Percentiles rank a stretch among this genome's conserved stretches.
Conservation (phyloP, 1,139 yeast species). For the Suzukiozyma palmioleophila region DNA sequence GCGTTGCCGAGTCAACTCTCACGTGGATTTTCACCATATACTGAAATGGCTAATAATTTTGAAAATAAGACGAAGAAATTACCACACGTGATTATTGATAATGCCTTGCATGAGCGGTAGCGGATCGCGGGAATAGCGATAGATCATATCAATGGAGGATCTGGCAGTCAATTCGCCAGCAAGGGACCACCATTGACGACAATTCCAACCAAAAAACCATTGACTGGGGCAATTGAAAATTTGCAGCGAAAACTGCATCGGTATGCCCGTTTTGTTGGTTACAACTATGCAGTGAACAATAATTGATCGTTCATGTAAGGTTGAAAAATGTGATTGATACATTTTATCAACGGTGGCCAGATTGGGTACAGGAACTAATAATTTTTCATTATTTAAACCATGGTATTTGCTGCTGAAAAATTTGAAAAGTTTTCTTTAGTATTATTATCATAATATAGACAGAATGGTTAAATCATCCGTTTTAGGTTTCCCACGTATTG, state of each 20-base stretch:
- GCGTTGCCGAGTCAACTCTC: neutral
- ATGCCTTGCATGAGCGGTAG: too few species aligned
- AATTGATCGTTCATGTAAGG: neutral
- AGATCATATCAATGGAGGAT: too few species aligned
- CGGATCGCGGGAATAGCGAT: too few species aligned
- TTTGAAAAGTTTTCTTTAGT: neutral
- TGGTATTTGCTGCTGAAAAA: neutral
- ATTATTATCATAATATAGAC: conserved; percentile 2
- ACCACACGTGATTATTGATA: too few species aligned
- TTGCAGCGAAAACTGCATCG: too few species aligned
- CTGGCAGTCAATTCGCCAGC: too few species aligned
- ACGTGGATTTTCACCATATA: conserved; percentile 1
- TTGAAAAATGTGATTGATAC: neutral
- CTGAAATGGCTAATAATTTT: too few species aligned
- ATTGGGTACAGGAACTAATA: neutral
- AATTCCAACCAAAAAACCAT: too few species aligned
- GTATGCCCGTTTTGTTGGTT: neutral
- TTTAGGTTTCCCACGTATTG: conserved; percentile 99
- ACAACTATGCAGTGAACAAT: neutral
- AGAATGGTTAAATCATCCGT: conserved; percentile 92
- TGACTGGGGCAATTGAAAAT: too few species aligned
- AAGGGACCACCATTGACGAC: too few species aligned
- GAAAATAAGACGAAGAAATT: too few species aligned
- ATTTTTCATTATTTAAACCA: conserved; percentile 2
- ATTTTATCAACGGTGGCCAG: neutral